Percentiles rank a stretch among this genome's conserved stretches.
These are phyloP conservation scores for Alternaria gansuensis DNA, from an alignment of 2,329 filamentous ascomycete genomes.

Conservation along the genomic window DNA sequence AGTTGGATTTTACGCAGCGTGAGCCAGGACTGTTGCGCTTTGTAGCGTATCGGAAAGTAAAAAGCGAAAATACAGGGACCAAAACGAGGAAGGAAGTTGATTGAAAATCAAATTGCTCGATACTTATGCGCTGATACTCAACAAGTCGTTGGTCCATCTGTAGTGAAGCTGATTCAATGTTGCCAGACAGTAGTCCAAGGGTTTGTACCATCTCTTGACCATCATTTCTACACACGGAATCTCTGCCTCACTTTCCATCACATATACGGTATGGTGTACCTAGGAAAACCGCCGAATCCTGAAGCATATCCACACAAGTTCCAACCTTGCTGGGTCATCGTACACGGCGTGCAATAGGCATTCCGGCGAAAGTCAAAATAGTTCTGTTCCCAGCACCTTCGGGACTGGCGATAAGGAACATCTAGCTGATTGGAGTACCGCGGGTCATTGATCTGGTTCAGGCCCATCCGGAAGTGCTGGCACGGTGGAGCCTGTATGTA, in stretches of 20 bases:
- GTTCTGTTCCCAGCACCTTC: slow-evolving; percentile 7
- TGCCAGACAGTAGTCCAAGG: neutral
- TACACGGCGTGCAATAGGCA: slow-evolving; percentile 15
- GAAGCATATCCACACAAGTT: slow-evolving; percentile 13
- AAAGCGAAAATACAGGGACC: neutral
- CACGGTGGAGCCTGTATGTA: slow-evolving; percentile 14
- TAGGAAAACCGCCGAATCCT: slow-evolving; percentile 4
- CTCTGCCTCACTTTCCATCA: neutral
- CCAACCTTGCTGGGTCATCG: slow-evolving; percentile 11
- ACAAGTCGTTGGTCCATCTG: neutral
- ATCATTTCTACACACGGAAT: neutral
- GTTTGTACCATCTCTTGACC: neutral
- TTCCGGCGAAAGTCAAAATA: neutral
- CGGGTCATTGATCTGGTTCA: slow-evolving; percentile 18
- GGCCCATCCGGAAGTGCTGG: slow-evolving; percentile 3
- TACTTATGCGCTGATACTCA: too few relatives aligned
- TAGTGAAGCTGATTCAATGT: neutral
- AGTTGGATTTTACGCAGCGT: neutral
- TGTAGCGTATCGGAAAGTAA: neutral
- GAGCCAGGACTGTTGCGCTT: neutral
- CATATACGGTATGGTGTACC: neutral
- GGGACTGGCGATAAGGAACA: slow-evolving; percentile 13
- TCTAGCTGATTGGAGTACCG: slow-evolving; percentile 10
- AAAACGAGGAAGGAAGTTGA: neutral
- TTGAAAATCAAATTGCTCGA: neutral